These are phyloP conservation scores for Entomortierella lignicola DNA, from an alignment of 192 early-diverging fungal genomes.

Conservation along the genomic window DNA sequence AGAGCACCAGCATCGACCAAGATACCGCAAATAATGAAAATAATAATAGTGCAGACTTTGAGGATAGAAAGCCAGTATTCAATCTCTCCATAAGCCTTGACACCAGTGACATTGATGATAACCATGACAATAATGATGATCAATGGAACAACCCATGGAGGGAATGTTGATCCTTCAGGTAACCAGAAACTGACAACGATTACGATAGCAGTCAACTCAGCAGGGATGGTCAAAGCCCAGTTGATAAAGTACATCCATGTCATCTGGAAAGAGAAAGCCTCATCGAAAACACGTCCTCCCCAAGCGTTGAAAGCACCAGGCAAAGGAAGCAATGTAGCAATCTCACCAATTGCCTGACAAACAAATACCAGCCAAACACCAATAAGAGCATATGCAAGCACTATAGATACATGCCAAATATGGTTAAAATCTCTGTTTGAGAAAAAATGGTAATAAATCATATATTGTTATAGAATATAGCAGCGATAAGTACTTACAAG, in stretches of 20 bases:
- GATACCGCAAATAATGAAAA: conserved; percentile 88
- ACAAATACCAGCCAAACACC: conserved; percentile 78
- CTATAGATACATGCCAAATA: too few species aligned
- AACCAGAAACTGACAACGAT: conserved; percentile 75
- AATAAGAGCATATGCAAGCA: conserved; percentile 77
- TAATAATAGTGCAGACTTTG: conserved; percentile 76
- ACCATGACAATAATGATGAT: conserved; percentile 71
- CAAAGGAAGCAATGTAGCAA: conserved; percentile 85
- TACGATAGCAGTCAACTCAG: conserved; percentile 84
- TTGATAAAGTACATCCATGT: conserved; percentile 75
- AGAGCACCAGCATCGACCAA: conserved; percentile 76
- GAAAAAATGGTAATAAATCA: too few species aligned
- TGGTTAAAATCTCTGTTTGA: too few species aligned
- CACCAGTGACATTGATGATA: conserved; percentile 70
- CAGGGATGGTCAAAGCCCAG: conserved; percentile 72
- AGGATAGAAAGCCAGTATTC: conserved; percentile 80
- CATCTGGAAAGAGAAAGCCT: conserved; percentile 77
- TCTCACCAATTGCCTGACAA: conserved; percentile 85
- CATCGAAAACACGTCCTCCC: conserved; percentile 84
- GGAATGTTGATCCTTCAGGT: conserved; percentile 14
- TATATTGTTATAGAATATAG: too few species aligned
- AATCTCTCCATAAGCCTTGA: conserved; percentile 80
- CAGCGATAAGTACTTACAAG: conserved; percentile 27
- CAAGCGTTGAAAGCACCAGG: conserved; percentile 86
- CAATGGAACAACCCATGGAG: conserved; percentile 48